Percentiles rank a stretch among this genome's conserved stretches.
Evolutionary conservation across 352 stramenopile species (phyloP).

Genomic region (Phytophthora foliorum): DNA sequence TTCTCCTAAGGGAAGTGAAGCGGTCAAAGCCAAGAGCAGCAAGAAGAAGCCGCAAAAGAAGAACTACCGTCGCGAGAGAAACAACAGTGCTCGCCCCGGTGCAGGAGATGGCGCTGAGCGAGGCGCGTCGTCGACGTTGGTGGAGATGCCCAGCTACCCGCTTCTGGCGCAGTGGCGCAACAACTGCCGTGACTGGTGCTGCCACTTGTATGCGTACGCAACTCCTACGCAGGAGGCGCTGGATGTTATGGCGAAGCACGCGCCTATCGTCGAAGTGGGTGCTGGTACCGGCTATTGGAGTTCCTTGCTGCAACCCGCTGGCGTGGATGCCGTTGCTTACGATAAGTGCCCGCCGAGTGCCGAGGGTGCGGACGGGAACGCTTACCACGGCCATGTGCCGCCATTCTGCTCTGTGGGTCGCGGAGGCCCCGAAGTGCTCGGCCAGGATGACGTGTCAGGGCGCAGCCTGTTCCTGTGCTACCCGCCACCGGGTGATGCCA

Average conservation of each 20-base stretch:
- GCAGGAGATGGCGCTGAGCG: constrained; percentile 7
- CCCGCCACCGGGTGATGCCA: constrained; percentile 67
- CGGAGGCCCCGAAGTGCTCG: constrained; percentile 68
- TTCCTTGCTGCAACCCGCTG: constrained; percentile 65
- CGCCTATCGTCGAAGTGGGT: constrained; percentile 89
- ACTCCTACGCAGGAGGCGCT: constrained; percentile 71
- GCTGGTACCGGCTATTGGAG: constrained; percentile 93
- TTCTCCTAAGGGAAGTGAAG: constrained; percentile 41
- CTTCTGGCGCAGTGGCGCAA: constrained; percentile 80
- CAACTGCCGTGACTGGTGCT: constrained; percentile 83
- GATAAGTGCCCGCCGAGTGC: constrained; percentile 59
- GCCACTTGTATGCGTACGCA: constrained; percentile 78
- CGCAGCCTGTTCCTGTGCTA: constrained; percentile 80
- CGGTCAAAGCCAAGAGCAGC: constrained; percentile 39
- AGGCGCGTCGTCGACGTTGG: constrained; percentile 25
- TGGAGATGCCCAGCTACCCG: constrained; percentile 71
- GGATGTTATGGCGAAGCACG: constrained; percentile 54
- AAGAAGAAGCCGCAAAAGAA: constrained; percentile 80
- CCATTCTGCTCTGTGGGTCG: constrained; percentile 68
- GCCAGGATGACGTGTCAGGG: constrained; percentile 41
- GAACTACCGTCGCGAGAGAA: constrained; percentile 61
- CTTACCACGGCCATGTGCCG: constrained; percentile 73
- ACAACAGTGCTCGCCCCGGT: constrained; percentile 14
- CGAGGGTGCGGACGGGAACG: constrained; percentile 49
- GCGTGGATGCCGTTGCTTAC: constrained; percentile 83